Evolutionary conservation across 805 yeast species (phyloP), one percentile per base, ranked within the genome.

Genomic region (Kregervanrija delftensis): DNA sequence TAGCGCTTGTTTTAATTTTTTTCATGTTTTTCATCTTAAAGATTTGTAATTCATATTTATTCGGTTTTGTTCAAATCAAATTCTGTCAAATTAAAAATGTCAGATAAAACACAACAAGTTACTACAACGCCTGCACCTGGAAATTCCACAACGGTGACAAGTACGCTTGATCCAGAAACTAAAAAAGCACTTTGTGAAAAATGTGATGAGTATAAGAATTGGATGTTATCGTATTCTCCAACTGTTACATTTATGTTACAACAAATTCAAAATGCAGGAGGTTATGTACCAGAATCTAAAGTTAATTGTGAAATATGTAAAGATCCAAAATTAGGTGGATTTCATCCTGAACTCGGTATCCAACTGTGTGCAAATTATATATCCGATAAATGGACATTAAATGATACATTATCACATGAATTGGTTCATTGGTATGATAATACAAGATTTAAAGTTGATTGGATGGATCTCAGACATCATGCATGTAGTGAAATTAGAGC

Each of bases 401-500:
- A 91, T 59, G 98, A 93, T 57, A 86, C 95, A 0, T 66, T 93
- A 50, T 75, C 97, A 2, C 99, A 93, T 60, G 99, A 93, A 60
- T 71, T 93, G 61, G 80, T 93, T 32, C 99, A 93, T 64, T 93
- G 89, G 49, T 93, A 87, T 64, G 99, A 93, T 65, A 82, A 89
- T 58, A 69, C 86, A 51, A 83, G 88, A 62, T 93, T 93, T 70
- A 71, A 87, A 44, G 89, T 93, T 2, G 87, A 93, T 63, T 85
- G 96, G 84, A 58, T 73, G 45, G 79, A 91, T 63, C 68, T 93
- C 58, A 77, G 79, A 57, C 99, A 93, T 59, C 98, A 91, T 60
- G 99, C 99, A 1, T 93, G 99, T 63, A 83, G 97, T 1, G 99
- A 93, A 63, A 87, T 93, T 42, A 73, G 99, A 48, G 99, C 99